Conservation (phyloP, 2,329 filamentous ascomycete genomes). For the Penicillium fuscoglaucum region DNA sequence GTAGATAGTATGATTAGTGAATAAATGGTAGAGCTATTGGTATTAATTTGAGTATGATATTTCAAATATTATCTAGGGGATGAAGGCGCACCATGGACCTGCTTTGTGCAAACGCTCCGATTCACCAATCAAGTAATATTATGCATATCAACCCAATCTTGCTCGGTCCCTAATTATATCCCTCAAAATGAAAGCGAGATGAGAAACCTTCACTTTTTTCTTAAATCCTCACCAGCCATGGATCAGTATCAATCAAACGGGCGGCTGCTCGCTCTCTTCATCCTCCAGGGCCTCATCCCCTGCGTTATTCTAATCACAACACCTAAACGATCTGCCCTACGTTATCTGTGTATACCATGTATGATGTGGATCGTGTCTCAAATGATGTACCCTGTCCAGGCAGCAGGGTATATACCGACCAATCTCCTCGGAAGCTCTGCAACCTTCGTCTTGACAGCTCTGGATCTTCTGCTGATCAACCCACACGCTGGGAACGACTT, state of each 20-base stretch:
- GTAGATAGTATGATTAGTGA: neutral
- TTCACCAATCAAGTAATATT: neutral
- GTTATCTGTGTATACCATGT: slow-evolving; percentile 16
- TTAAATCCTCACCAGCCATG: neutral
- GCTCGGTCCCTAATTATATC: neutral
- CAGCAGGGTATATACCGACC: neutral
- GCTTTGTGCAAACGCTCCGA: neutral
- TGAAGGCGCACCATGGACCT: neutral
- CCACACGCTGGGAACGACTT: slow-evolving; percentile 14
- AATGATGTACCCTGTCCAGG: neutral
- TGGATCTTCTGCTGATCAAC: slow-evolving; percentile 18
- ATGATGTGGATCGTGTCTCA: slow-evolving; percentile 7
- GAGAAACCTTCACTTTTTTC: neutral
- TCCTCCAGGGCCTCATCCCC: slow-evolving; percentile 4
- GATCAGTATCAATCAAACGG: neutral
- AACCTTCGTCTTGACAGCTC: slow-evolving; percentile 10
- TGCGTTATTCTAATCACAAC: slow-evolving; percentile 12
- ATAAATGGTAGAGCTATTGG: neutral
- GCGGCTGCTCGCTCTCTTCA: neutral
- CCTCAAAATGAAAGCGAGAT: neutral
- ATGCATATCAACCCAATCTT: too few species aligned
- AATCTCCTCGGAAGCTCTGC: slow-evolving; percentile 1
- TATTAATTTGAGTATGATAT: too few species aligned
- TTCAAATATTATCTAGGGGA: neutral
- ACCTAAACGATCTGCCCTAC: slow-evolving; percentile 9